These are phyloP conservation scores for Ananas comosus DNA, from an alignment of 176 grass and related monocot genomes.

Conservation along the genomic window DNA sequence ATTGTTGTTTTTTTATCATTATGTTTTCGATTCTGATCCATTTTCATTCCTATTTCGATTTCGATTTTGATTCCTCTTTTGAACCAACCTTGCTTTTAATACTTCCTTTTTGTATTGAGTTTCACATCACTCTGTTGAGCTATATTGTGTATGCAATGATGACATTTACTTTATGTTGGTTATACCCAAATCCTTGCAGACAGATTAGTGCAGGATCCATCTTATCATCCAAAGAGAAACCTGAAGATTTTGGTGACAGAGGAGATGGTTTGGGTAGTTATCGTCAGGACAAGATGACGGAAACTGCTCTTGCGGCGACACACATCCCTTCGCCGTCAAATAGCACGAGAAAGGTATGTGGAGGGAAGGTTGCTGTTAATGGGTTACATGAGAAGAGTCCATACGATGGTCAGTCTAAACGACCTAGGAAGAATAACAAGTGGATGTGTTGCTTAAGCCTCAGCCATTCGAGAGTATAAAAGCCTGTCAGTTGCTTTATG, in stretches of 20 bases:
- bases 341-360: constrained; percentile 26
- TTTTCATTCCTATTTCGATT: not conserved
- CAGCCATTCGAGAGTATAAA: not conserved
- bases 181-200: not conserved
- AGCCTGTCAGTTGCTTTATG: not conserved
- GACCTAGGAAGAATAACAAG: constrained; percentile 15
- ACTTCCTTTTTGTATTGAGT: not conserved
- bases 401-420: not conserved
- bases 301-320: not conserved
- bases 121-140: not conserved
- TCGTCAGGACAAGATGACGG: not conserved
- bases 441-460: constrained; percentile 24
- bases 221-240: too few species aligned
- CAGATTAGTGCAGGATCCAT: not conserved
- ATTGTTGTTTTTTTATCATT: too few species aligned
- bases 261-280: constrained; percentile 10
- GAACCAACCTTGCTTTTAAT: too few species aligned
- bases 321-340: constrained; percentile 10
- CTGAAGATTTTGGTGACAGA: constrained; percentile 9
- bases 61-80: too few species aligned
- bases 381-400: constrained; percentile 14
- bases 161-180: not conserved
- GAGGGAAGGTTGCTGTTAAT: constrained; percentile 21
- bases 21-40: too few species aligned
- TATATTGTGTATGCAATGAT: not conserved